A percentile compares a stretch with the other conserved stretches of the same genome.
Conservation (phyloP, 345 rosid genomes). For the Chamaenerion angustifolium region DNA sequence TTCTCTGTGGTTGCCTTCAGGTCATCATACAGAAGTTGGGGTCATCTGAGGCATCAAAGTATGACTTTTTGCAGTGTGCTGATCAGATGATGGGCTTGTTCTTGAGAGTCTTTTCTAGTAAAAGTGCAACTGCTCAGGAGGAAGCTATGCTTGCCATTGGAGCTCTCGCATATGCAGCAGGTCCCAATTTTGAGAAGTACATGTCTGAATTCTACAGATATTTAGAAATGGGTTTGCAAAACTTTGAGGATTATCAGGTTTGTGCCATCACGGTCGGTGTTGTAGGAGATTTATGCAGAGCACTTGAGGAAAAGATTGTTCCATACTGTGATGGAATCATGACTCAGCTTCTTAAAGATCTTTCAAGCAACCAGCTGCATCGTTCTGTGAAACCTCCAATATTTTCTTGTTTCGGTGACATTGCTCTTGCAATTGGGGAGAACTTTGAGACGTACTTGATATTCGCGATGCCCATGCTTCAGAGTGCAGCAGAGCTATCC, state of each 20-base stretch:
- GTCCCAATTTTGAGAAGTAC: constrained; percentile 27
- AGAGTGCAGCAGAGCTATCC: constrained; percentile 32
- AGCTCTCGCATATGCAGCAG: constrained; percentile 28
- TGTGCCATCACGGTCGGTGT: constrained; percentile 32
- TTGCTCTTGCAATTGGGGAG: constrained; percentile 32
- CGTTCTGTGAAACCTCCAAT: constrained; percentile 35
- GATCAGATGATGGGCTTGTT: constrained; percentile 31
- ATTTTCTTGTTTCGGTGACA: constrained; percentile 31
- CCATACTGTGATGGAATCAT: constrained; percentile 36
- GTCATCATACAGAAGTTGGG: constrained; percentile 31
- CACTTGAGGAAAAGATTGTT: constrained; percentile 23
- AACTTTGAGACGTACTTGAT: constrained; percentile 31
- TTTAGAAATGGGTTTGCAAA: constrained; percentile 30
- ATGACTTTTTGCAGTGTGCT: constrained; percentile 24
- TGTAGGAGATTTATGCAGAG: constrained; percentile 34
- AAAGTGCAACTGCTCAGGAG: constrained; percentile 32
- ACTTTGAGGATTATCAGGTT: constrained; percentile 34
- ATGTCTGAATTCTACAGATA: constrained; percentile 27
- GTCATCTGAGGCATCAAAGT: constrained; percentile 20
- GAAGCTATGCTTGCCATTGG: constrained; percentile 36
- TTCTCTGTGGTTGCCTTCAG: constrained; percentile 32
- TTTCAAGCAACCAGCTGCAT: constrained; percentile 29
- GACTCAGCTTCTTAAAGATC: constrained; percentile 32
- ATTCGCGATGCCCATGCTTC: constrained; percentile 37
- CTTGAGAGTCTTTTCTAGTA: constrained; percentile 25